Evolutionary conservation across 805 yeast species (phyloP).

Genomic region (Priceomyces melissophilus): DNA sequence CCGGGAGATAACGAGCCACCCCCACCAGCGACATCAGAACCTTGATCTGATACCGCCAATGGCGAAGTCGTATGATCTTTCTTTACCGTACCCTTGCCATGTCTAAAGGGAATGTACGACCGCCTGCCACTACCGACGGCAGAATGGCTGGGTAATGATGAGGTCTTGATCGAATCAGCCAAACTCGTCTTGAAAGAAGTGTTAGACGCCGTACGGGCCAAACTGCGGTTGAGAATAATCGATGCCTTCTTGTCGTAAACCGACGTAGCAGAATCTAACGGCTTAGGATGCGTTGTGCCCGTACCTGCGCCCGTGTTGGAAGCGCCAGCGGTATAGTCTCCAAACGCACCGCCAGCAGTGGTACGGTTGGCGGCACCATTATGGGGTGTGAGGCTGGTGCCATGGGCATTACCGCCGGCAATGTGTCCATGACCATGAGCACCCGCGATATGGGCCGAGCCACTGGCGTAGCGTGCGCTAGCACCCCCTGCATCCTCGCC

Average conservation of each 20-base stretch:
- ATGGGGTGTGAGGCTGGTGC: constrained; percentile 35
- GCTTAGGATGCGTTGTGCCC: too few species aligned
- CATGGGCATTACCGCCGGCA: constrained; percentile 36
- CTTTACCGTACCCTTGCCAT: constrained; percentile 19
- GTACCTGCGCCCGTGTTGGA: too few species aligned
- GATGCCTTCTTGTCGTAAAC: constrained; percentile 78
- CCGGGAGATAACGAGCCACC: constrained; percentile 11
- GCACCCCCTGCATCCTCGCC: constrained; percentile 2
- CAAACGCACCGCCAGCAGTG: background rate
- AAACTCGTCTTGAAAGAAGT: constrained; percentile 73
- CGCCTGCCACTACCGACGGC: constrained; percentile 18
- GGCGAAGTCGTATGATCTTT: constrained; percentile 2
- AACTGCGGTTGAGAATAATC: constrained; percentile 65
- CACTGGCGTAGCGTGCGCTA: background rate
- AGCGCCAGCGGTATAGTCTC: too few species aligned
- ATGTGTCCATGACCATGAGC: constrained; percentile 1
- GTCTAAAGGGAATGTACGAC: constrained; percentile 42
- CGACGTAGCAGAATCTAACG: constrained; percentile 65
- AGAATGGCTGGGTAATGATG: constrained; percentile 6
- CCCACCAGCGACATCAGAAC: constrained; percentile 7
- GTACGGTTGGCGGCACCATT: constrained; percentile 22
- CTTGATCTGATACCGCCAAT: background rate
- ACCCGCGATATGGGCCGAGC: constrained; percentile 6
- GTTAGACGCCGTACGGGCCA: constrained; percentile 71
- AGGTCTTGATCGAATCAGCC: constrained; percentile 55